Base-by-base conservation (phyloP, 2,329 filamentous ascomycete genomes). In the Alternaria sp. region DNA sequence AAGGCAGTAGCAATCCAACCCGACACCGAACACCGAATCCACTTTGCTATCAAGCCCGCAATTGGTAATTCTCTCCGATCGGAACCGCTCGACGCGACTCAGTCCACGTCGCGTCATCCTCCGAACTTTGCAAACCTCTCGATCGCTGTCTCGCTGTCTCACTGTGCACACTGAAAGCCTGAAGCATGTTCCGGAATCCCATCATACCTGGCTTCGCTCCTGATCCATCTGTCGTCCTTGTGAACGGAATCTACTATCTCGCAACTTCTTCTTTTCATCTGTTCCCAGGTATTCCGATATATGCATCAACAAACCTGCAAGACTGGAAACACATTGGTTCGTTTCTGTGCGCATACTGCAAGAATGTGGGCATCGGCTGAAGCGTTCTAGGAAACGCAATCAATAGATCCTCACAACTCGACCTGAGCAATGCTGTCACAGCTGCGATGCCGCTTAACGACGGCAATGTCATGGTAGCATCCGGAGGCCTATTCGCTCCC, bases 221-320 rank as follows among this genome's bases (percentile, higher is more conserved):
- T 0, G 83, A 85, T 62, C 84, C 83, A 0, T 80, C 75, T 2
- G 81, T 81, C 30, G 71, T 79, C 23, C 77, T 78, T 41, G 70
- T 83, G n/a, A 70, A 72, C 14, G 69, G 81, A n/a, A 82, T 80
- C 6, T 85, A 84, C 67, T 84, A 83, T 71, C 84, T 82, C 64
- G 81, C 79, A 4, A 84, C 82, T 0, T 86, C 85, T 0, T 84
- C 82, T 0, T 87, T 86, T 61, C 80, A 83, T 50, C 75, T 80
- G 1, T 86, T 85, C 65, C 84, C 85, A 0, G 84, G 84, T 1
- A 70, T 86, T 4, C 84, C 84, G 0, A 78, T 86, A 33, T 82
- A 86, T 64, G 83, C 83, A 4, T 84, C 81, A 11, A 79, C 77
- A 51, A 84, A 87, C 65, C 68, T 87, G 4, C 61, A 81, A n/a